phyloP scores from a whole-genome alignment of 495 filamentous ascomycete genomes.

The Tuber aestivum region DNA sequence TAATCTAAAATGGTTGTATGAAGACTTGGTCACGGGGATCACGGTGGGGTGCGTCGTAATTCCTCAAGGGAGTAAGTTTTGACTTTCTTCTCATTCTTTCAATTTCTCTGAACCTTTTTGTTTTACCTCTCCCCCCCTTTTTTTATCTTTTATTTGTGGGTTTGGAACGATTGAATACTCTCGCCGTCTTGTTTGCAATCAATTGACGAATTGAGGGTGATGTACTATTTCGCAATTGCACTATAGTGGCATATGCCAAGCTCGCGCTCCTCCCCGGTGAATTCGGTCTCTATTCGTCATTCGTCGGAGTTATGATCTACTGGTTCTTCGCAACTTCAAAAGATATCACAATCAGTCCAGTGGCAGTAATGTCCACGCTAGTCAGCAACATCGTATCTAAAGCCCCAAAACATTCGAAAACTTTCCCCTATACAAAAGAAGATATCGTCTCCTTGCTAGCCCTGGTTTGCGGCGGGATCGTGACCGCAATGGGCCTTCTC shows the following conservation, averaged over 20 bases:
- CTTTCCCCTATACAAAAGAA: conserved; percentile 48
- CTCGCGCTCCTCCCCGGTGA: conserved; percentile 71
- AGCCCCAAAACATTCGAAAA: conserved; percentile 61
- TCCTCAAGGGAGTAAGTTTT: conserved; percentile 65
- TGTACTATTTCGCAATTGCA: not conserved
- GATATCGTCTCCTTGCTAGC: conserved; percentile 70
- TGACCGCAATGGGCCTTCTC: conserved; percentile 70
- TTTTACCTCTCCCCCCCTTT: not conserved
- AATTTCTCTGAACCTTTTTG: too few species aligned
- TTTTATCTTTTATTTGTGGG: not conserved
- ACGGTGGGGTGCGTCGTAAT: conserved; percentile 95
- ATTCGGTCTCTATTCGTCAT: conserved; percentile 92
- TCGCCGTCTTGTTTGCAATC: not conserved
- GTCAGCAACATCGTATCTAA: conserved; percentile 71
- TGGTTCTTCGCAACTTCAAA: conserved; percentile 99
- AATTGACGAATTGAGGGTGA: not conserved
- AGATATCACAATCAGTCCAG: conserved; percentile 98
- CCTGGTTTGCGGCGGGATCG: conserved; percentile 74
- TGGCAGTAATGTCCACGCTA: conserved; percentile 90
- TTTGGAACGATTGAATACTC: not conserved
- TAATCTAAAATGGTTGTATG: conserved; percentile 79
- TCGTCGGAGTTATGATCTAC: conserved; percentile 93
- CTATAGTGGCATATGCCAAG: conserved; percentile 76
- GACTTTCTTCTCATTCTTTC: not conserved
- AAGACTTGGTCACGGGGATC: conserved; percentile 87